A percentile compares a stretch with the other conserved stretches of the same genome.
Conservation (phyloP, 2,329 filamentous ascomycete genomes). For the Diaporthe sp. region DNA sequence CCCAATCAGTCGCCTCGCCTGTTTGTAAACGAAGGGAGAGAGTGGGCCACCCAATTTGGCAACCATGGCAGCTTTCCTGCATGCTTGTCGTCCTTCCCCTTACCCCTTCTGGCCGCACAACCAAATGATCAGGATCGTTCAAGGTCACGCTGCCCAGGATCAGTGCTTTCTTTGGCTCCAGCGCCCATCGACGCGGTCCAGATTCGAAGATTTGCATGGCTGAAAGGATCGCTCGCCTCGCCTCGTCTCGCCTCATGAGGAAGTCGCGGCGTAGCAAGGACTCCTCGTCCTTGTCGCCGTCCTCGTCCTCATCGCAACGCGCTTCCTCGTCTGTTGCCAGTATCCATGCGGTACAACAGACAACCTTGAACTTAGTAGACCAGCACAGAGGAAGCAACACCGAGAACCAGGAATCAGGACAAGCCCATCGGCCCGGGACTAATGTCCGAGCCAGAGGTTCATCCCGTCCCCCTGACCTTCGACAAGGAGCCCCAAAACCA, state of each 20-base stretch:
- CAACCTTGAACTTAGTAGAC: constrained; percentile 12
- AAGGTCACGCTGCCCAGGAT: constrained; percentile 25
- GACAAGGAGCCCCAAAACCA: neutral
- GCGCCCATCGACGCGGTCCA: constrained; percentile 3
- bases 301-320: neutral
- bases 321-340: neutral
- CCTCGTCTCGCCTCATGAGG: constrained; percentile 23
- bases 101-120: constrained; percentile 20
- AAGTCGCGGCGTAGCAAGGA: neutral
- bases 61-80: constrained; percentile 12
- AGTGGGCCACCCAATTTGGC: constrained; percentile 43
- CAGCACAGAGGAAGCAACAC: neutral
- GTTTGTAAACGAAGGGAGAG: constrained; percentile 45
- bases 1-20: constrained; percentile 39
- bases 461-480: constrained; percentile 5
- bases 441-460: constrained; percentile 22
- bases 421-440: constrained; percentile 1
- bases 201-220: constrained; percentile 17
- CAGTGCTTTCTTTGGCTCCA: constrained; percentile 19
- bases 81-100: constrained; percentile 15
- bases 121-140: constrained; percentile 27
- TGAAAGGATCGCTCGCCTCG: constrained; percentile 20
- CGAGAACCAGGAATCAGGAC: constrained; percentile 14
- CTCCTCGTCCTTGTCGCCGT: neutral
- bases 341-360: neutral